Base-by-base conservation (phyloP, 352 stramenopile species). In the Globisporangium okanoganense region DNA sequence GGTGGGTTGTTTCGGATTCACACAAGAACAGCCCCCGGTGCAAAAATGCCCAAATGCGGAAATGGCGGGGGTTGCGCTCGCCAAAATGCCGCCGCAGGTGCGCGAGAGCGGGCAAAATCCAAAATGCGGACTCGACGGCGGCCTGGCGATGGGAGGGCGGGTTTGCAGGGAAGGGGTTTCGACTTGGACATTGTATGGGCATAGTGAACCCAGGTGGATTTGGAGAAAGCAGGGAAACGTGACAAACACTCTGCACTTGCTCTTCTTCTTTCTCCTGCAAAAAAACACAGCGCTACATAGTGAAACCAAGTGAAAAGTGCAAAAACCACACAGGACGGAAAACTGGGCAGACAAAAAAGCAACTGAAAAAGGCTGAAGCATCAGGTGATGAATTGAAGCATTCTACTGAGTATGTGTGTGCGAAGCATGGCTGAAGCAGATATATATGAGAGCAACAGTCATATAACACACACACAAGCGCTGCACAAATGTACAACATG, bases 81-180 rank as follows among this genome's bases (percentile, higher is more conserved):
- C 36, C 36, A n/a, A 43, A 43, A 43, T 7, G 36, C 14, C 13
- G 40, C 16, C 16, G 20, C 29, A 27, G 31, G 59, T 56, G 67
- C 41, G 62, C 49, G 33, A 52, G 51, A 52, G 51, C 40, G 38
- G 33, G 71, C 67, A 74, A 82, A 79, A 78, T 79, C 71, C 66
- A 77, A 79, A 82, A 60, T 82, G 73, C 51, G 18, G 38, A 20
- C 49, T 54, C 25, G 59, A 20, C 5, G 40, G 25, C 24, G 12
- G 18, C 31, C 27, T 38, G 53, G 14, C 16, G 38, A 35, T 27
- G 54, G 25, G 27, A 18, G 25, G 22, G 20, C 16, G 41, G 35
- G 49, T n/a, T 33, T 38, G 27, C 27, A 22, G 48, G 29, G 40
- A 22, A 55, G 48, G 29, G 49, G 49, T 56, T 36, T 56, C 18